phyloP scores from a whole-genome alignment of 2,329 filamentous ascomycete genomes.

The Calonectria hawksworthii region DNA sequence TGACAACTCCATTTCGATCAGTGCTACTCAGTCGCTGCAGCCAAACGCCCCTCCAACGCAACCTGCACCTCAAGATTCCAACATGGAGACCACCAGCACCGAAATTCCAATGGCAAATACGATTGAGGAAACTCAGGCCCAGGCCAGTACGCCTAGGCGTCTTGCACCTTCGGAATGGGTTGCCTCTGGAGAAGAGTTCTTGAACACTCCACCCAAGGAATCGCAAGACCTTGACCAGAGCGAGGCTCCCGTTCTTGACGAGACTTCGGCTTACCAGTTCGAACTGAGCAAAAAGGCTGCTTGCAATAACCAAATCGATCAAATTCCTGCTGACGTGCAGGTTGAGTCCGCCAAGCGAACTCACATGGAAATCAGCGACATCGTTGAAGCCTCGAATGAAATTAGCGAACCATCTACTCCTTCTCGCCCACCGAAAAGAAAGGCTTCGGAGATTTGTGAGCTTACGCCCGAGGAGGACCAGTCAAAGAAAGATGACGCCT shows the following conservation, averaged over 20 bases:
- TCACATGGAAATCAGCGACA: constrained; percentile 14
- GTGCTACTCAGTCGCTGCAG: neutral
- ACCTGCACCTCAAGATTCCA: neutral
- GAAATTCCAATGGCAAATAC: neutral
- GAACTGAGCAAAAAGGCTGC: constrained; percentile 45
- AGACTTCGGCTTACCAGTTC: constrained; percentile 49
- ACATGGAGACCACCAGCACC: neutral
- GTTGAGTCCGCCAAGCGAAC: constrained; percentile 14
- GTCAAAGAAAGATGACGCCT: neutral
- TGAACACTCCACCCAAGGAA: constrained; percentile 41
- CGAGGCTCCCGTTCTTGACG: constrained; percentile 36
- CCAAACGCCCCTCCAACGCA: neutral
- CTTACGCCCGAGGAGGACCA: constrained; percentile 31
- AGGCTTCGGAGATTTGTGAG: constrained; percentile 46
- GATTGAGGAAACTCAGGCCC: neutral
- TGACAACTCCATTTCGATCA: neutral
- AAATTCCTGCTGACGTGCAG: constrained; percentile 1
- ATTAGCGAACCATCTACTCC: neutral
- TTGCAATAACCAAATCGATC: neutral
- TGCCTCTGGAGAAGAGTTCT: constrained; percentile 50
- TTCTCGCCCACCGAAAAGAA: constrained; percentile 41
- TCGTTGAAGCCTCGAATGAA: constrained; percentile 12
- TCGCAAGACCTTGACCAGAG: neutral
- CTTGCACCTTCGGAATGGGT: constrained; percentile 39
- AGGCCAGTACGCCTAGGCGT: neutral